phyloP scores from a whole-genome alignment of 495 filamentous ascomycete species.

The Eremomyces bilateralis region DNA sequence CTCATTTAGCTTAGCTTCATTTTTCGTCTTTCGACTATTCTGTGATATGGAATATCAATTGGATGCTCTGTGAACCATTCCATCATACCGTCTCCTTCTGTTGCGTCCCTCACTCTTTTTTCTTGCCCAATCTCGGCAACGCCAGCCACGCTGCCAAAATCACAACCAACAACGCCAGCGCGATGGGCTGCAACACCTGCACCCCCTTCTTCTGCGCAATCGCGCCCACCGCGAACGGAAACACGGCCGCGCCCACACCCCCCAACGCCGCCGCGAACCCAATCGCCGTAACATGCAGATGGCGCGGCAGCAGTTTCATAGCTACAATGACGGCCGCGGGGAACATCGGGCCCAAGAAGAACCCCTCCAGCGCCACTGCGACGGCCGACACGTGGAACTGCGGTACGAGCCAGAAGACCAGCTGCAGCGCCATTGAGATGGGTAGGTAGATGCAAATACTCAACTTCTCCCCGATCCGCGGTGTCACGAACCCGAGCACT shows the following conservation, averaged over 20 bases:
- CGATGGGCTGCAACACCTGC: slow-evolving; percentile 53
- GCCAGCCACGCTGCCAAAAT: slow-evolving; percentile 19
- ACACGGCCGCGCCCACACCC: slow-evolving; percentile 51
- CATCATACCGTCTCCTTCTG: too few relatives aligned
- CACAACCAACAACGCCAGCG: slow-evolving; percentile 38
- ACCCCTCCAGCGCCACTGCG: slow-evolving; percentile 44
- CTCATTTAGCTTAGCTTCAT: too few relatives aligned
- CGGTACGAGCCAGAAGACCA: slow-evolving; percentile 39
- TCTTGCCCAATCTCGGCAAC: slow-evolving; percentile 20
- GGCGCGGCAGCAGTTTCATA: slow-evolving; percentile 59
- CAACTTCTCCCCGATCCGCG: slow-evolving; percentile 34
- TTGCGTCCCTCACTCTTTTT: too few relatives aligned
- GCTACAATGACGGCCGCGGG: slow-evolving; percentile 58
- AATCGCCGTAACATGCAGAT: slow-evolving; percentile 61
- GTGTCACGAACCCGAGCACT: slow-evolving; percentile 39
- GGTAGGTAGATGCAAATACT: slow-evolving; percentile 25
- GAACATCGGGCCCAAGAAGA: slow-evolving; percentile 43
- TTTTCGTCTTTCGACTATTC: too few relatives aligned
- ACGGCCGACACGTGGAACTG: slow-evolving; percentile 52
- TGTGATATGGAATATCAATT: too few relatives aligned
- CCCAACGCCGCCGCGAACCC: slow-evolving; percentile 72
- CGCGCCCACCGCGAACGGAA: slow-evolving; percentile 70
- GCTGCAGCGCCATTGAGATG: slow-evolving; percentile 19
- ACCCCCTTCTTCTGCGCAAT: slow-evolving; percentile 68
- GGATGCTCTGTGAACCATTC: too few relatives aligned